Evolutionary conservation across 2,329 filamentous ascomycete genomes (phyloP), one percentile per base, ranked within the genome.

Genomic region (Fusarium solani-melongenae): DNA sequence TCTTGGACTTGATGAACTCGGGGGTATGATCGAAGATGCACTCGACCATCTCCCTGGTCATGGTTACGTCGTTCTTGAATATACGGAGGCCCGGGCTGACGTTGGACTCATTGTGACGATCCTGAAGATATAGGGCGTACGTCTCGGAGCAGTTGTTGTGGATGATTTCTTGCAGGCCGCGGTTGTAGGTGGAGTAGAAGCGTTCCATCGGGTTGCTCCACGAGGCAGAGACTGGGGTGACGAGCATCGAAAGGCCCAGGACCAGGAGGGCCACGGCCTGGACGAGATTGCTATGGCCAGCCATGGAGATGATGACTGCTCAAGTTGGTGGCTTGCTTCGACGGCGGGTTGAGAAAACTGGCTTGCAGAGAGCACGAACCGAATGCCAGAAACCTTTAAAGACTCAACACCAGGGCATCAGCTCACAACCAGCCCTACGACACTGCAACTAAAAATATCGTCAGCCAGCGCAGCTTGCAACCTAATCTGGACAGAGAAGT

Each of bases 1-100:
- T 68, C 56, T 64, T 70, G 56, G 65, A 36, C 65, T 70, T 65
- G 57, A 62, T 41, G n/a, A 70, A 44, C 31, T 68, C 65, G 12
- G 65, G 68, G 1, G 61, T 15, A 24, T 65, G 34, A 3, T 36
- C 29, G 29, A 68, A 57, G 14, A 70, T 64, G 51, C 65, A 68
- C 9, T 70, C 60, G 10, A 70, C 33, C 57, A 70, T 22, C 33
- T 62, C 51, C 12, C 24, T 17, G 9, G 41, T 57, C 36, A 64
- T 67, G 31, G 58, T 4, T 17, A 8, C 29, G 44, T 17, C 12
- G 22, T 46, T 46, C 12, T 55, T 46, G 20, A 69, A 67, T 2
- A 15, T 39, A 5, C 38, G 14, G 24, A 64, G 46, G 8, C 15
- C 15, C 17, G 44, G 53, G 14, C 59, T 34, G 14, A 64, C n/a